Evolutionary conservation across 139 green algal genomes (phyloP).

Genomic region (Prasinococcaceae sp.): DNA sequence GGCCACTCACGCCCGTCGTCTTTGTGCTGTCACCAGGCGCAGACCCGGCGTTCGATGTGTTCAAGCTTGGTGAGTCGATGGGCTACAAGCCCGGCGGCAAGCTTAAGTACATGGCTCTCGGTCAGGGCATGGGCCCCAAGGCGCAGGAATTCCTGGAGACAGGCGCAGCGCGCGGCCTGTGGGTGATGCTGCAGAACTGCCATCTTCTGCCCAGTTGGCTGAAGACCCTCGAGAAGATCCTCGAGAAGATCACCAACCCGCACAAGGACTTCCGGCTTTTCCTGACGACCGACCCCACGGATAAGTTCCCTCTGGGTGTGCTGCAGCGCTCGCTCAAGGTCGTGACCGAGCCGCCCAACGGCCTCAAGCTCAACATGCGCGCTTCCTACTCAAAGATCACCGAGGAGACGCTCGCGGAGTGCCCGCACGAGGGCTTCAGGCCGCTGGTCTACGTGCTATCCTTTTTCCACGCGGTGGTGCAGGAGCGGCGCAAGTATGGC

Average conservation of each 20-base stretch:
- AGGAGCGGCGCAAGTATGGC: constrained; percentile 79
- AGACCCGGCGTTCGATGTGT: constrained; percentile 75
- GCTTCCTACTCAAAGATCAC: constrained; percentile 70
- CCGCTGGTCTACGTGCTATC: constrained; percentile 68
- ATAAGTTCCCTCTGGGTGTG: constrained; percentile 59
- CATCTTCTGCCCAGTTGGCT: constrained; percentile 72
- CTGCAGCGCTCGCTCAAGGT: constrained; percentile 62
- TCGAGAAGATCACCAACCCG: constrained; percentile 49
- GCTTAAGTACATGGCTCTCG: constrained; percentile 83
- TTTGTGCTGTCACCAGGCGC: constrained; percentile 79
- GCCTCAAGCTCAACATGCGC: constrained; percentile 79
- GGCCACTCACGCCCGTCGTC: constrained; percentile 55
- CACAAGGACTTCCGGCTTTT: constrained; percentile 73
- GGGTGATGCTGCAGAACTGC: constrained; percentile 81
- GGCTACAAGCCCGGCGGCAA: constrained; percentile 62
- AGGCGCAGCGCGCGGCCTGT: constrained; percentile 49
- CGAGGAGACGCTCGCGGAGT: constrained; percentile 54
- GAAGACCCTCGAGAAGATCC: constrained; percentile 69
- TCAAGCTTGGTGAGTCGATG: constrained; percentile 72
- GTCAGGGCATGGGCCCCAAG: constrained; percentile 75
- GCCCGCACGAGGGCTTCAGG: constrained; percentile 59
- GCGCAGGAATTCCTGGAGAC: constrained; percentile 62
- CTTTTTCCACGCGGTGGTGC: constrained; percentile 79
- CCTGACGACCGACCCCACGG: constrained; percentile 65
- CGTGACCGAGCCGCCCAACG: constrained; percentile 78